Percentiles rank a stretch among this genome's conserved stretches.
phyloP scores from a whole-genome alignment of 2,329 filamentous ascomycete species.

The Arachnopeziza araneosa region DNA sequence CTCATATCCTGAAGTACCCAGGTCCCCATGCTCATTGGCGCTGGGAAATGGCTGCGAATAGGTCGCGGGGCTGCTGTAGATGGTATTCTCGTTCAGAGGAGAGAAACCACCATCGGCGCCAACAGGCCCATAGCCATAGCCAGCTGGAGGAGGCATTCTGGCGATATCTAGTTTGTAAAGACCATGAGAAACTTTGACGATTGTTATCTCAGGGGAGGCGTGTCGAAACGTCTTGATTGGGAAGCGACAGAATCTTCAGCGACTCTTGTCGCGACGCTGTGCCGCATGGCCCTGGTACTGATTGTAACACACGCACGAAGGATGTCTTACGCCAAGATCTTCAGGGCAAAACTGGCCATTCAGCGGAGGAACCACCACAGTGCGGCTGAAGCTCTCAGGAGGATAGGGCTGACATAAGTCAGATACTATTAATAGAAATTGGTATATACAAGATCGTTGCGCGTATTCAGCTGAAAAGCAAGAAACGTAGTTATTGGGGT shows the following conservation, averaged over 20 bases:
- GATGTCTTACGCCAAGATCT: neutral
- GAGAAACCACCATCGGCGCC: neutral
- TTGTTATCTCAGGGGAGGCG: no score
- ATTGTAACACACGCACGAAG: neutral
- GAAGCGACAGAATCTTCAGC: neutral
- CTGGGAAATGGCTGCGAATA: neutral
- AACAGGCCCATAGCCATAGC: neutral
- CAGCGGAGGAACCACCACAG: neutral
- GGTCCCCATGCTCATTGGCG: neutral
- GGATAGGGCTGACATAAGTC: neutral
- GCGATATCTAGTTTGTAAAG: neutral
- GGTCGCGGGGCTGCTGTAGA: neutral
- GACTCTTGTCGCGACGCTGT: neutral
- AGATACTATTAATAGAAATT: neutral
- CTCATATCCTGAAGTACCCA: neutral
- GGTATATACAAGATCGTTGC: neutral
- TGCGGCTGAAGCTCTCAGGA: neutral
- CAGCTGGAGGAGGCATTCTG: neutral
- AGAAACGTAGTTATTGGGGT: no score
- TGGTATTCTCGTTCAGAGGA: neutral
- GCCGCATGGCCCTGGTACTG: neutral
- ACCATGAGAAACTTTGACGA: no score
- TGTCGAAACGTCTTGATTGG: no score
- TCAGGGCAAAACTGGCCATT: neutral
- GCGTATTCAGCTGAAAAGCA: neutral